Base-by-base conservation (phyloP, 345 rosid genomes). In the Firmiana major region DNA sequence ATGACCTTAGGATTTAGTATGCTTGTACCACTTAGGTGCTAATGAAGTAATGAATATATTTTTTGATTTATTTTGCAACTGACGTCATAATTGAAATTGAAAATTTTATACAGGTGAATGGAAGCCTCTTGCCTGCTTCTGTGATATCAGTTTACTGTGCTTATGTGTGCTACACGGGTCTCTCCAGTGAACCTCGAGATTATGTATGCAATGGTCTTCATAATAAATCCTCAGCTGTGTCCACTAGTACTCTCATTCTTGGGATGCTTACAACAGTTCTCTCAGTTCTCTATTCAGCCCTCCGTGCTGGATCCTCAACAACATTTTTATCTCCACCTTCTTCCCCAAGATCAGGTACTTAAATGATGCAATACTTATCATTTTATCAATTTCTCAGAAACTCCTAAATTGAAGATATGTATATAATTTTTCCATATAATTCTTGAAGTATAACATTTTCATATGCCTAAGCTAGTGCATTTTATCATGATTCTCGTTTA, bases 91-190 rank as follows among this genome's bases (percentile, higher is more conserved):
- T 63, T 34, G 38, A 75, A 67, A 34, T 49, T 67, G 82, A 66
- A 73, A 45, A 79, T 64, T 73, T 76, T 58, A 60, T 77, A 73
- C 85, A 92, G 97, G 91, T 96, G 63, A 96, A 93, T 62, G 99
- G 99, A 55, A 96, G 99, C 84, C 98, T 96, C 73, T 88, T 96
- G 86, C 99, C 99, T 13, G 98, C 99, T 54, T 89, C 98, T 1
- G 94, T 96, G 79, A 86, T 93, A 83, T 90, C 99, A 5, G 84
- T 92, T 63, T 96, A 96, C 67, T 93, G 98, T 85, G 95, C 97
- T 67, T 92, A 96, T 83, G 90, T 96, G 74, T 96, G 99, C 89
- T 96, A 82, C 85, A 96, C 97, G 59, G 99, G 92, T 77, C 99
- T 96, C 75, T 90, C 99, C 26, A 91, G 98, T 63, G 99, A 96